Percentiles rank a stretch among this genome's conserved stretches.
phyloP scores from a whole-genome alignment of 163 green algal genomes.

The Coccomyxa subellipsoidea region DNA sequence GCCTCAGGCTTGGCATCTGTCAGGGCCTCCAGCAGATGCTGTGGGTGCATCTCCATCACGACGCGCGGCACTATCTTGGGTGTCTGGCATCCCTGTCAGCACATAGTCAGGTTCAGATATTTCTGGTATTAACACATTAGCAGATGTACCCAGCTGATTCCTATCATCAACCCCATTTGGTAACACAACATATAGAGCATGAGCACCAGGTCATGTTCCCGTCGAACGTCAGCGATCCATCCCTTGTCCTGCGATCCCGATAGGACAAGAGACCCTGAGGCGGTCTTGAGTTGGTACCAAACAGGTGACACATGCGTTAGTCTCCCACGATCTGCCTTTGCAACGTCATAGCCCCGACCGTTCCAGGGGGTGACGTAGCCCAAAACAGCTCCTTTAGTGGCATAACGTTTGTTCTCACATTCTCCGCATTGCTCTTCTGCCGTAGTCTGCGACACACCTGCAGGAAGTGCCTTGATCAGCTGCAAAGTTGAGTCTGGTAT shows the following conservation, averaged over 20 bases:
- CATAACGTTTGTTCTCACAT: neutral
- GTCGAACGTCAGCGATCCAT: conserved; percentile 48
- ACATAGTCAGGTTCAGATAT: neutral
- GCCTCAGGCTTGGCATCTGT: neutral
- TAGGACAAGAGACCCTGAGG: conserved; percentile 16
- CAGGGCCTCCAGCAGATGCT: conserved; percentile 24
- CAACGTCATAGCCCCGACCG: conserved; percentile 58
- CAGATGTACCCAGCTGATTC: too few species aligned
- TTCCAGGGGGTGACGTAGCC: conserved; percentile 30
- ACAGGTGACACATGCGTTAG: conserved; percentile 65
- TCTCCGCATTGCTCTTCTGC: neutral
- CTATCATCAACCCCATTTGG: too few species aligned
- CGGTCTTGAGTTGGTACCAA: conserved; percentile 63
- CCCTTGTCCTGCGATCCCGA: conserved; percentile 48
- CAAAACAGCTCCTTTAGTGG: neutral
- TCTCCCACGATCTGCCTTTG: conserved; percentile 49
- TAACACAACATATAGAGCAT: too few species aligned
- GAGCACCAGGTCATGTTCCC: conserved; percentile 5
- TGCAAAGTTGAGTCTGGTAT: neutral
- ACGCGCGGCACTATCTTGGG: conserved; percentile 50
- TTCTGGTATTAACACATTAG: too few species aligned
- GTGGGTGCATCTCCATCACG: conserved; percentile 44
- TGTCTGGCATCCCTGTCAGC: neutral
- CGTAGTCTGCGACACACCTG: neutral
- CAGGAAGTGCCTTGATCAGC: neutral